Evolutionary conservation across 148 eudicot genomes (phyloP).

Genomic region (Tetragonia tetragonoides): DNA sequence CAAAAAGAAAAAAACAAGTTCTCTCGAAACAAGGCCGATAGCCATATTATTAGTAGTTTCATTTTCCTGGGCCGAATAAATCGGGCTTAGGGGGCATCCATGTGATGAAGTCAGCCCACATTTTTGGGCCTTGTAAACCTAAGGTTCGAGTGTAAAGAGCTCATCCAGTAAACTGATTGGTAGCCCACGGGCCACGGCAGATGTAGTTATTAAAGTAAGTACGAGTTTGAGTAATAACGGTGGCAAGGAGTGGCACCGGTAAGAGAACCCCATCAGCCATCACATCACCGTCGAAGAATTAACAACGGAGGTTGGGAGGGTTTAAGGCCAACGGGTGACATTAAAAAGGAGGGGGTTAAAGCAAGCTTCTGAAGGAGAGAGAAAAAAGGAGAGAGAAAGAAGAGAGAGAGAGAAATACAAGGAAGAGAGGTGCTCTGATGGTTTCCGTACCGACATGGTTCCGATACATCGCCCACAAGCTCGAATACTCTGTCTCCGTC

Average conservation of each 20-base stretch:
- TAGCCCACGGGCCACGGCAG: too few relatives aligned
- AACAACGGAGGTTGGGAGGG: constrained; percentile 8
- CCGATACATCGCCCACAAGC: constrained; percentile 40
- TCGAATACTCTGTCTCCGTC: constrained; percentile 47
- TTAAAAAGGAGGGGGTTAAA: not conserved
- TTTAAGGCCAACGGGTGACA: not conserved
- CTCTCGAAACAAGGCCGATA: too few relatives aligned
- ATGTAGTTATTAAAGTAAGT: too few relatives aligned
- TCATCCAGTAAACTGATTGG: too few relatives aligned
- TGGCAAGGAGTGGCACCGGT: not conserved
- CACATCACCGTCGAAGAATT: not conserved
- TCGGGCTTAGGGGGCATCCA: too few relatives aligned
- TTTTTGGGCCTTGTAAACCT: too few relatives aligned
- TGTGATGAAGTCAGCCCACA: too few relatives aligned
- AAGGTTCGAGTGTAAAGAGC: too few relatives aligned
- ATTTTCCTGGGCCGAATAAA: too few relatives aligned
- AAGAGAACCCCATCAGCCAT: not conserved
- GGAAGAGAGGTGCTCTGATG: constrained; percentile 28
- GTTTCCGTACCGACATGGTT: constrained; percentile 41
- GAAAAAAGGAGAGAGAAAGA: not conserved
- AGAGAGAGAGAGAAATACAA: not conserved
- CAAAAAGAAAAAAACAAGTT: too few relatives aligned
- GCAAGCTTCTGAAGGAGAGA: not conserved
- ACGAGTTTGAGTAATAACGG: too few relatives aligned
- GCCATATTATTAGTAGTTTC: too few relatives aligned